Evolutionary conservation across 2,329 filamentous ascomycete species (phyloP).

Genomic region (Paramyrothecium sp.): DNA sequence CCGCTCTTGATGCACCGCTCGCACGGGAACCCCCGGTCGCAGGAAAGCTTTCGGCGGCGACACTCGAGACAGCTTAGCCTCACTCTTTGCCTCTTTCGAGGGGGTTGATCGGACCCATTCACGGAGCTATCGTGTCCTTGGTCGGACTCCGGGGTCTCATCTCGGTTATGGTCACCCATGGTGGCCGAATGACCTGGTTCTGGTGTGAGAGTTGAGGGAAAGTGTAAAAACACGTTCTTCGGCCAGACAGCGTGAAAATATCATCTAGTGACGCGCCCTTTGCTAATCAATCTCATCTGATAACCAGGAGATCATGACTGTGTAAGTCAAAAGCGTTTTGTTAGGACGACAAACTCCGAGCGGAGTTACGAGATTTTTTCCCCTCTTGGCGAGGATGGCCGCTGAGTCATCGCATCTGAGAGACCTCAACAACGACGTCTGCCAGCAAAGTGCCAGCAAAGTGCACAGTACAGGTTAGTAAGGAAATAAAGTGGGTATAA

Average conservation of each 20-base stretch:
- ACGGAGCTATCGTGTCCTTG: slow-evolving; percentile 18
- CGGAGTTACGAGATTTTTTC: slow-evolving; percentile 27
- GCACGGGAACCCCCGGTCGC: slow-evolving; percentile 60
- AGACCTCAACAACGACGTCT: too few relatives aligned
- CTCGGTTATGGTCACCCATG: slow-evolving; percentile 28
- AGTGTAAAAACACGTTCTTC: neutral
- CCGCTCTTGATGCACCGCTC: slow-evolving; percentile 62
- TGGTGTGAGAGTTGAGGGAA: slow-evolving; percentile 16
- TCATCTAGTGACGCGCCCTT: slow-evolving; percentile 24
- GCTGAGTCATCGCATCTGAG: neutral
- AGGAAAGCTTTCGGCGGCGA: slow-evolving; percentile 59
- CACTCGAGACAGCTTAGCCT: slow-evolving; percentile 61
- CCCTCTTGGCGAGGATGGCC: neutral
- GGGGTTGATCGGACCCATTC: slow-evolving; percentile 31
- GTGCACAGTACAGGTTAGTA: too few relatives aligned
- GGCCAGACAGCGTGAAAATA: slow-evolving; percentile 10
- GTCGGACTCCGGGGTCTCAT: slow-evolving; percentile 38
- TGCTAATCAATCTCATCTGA: slow-evolving; percentile 42
- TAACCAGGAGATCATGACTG: slow-evolving; percentile 23
- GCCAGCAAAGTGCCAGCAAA: too few relatives aligned
- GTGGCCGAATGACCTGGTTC: slow-evolving; percentile 10
- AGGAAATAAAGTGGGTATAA: too few relatives aligned
- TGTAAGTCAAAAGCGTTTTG: slow-evolving; percentile 6
- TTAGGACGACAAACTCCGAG: slow-evolving; percentile 22
- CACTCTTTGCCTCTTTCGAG: slow-evolving; percentile 57